Evolutionary conservation across 257 asterid species (phyloP), one percentile per base, ranked within the genome.

Genomic region (Primulina eburnea): DNA sequence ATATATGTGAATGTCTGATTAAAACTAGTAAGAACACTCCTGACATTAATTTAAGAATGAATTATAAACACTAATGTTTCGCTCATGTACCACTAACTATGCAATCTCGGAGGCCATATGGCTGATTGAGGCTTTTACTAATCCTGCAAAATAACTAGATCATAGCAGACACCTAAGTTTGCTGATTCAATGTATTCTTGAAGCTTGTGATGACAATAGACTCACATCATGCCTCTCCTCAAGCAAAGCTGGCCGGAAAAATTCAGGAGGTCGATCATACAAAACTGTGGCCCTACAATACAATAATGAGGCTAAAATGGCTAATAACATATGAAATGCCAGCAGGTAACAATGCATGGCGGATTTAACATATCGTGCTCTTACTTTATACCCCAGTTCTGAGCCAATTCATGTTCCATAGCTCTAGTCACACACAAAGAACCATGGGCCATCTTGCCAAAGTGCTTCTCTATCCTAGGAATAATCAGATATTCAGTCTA

Each of bases 381-480:
- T 78, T 85, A 93, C 97, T 83, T 80, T 47, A 93, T 83, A 57
- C 96, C 94, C 97, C 99, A 93, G 86, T 90, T 93, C 74, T 84
- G 92, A 62, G 90, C 87, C 83, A 93, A 82, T 75, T 93, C 99
- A 73, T 89, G 99, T 75, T 93, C 96, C 99, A 93, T 93, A 73
- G 99, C 97, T 81, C 64, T 88, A 7, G 99, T 93, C 78, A 93
- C 97, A 63, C 99, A 93, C 78, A 93, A 80, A 78, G 99, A 89
- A 73, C 99, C 96, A 82, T 81, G 76, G 58, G 99, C 96, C 96
- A 74, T 86, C 73, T 79, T 87, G 78, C 97, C 99, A 80, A 72
- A 93, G 56, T 69, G 92, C 84, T 82, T 93, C 85, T 93, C 99
- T 7, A 90, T 84, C 99, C 99, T 94, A 77, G 68, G 72, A 73